These are phyloP conservation scores for Candida sojae DNA, from an alignment of 1,139 yeast species.

Conservation along the genomic window DNA sequence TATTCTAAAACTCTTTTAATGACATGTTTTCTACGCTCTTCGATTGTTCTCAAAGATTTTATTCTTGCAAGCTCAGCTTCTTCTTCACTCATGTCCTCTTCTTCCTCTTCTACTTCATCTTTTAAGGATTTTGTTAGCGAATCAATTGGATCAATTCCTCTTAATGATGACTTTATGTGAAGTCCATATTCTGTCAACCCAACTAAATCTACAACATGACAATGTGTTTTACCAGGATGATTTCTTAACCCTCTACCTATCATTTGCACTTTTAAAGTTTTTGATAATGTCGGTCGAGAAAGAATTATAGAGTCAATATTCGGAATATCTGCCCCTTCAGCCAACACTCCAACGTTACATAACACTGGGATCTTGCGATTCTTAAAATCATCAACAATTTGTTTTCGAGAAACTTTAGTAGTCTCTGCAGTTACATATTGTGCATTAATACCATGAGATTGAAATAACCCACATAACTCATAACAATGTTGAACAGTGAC, in stretches of 20 bases:
- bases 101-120: constrained; percentile 14
- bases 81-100: constrained; percentile 11
- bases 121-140: constrained; percentile 26
- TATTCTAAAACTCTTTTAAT: constrained; percentile 11
- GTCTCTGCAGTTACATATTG: constrained; percentile 76
- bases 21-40: constrained; percentile 17
- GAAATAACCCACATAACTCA: constrained; percentile 55
- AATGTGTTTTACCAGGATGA: constrained; percentile 59
- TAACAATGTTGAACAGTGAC: constrained; percentile 71
- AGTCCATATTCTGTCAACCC: constrained; percentile 62
- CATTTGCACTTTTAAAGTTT: constrained; percentile 79
- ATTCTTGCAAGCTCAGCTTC: constrained; percentile 14
- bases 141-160: constrained; percentile 40
- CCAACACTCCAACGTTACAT: constrained; percentile 86
- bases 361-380: constrained; percentile 67
- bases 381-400: constrained; percentile 58
- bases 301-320: constrained; percentile 79
- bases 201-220: constrained; percentile 80
- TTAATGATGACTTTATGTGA: constrained; percentile 60
- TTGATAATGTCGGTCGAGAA: constrained; percentile 80
- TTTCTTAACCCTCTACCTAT: constrained; percentile 84
- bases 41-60: constrained; percentile 17
- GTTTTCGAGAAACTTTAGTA: constrained; percentile 49
- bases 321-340: constrained; percentile 96
- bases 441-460: constrained; percentile 64